Evolutionary conservation across 176 grass and related monocot genomes (phyloP), one percentile per base, ranked within the genome.

Genomic region (Triticum timopheevii): DNA sequence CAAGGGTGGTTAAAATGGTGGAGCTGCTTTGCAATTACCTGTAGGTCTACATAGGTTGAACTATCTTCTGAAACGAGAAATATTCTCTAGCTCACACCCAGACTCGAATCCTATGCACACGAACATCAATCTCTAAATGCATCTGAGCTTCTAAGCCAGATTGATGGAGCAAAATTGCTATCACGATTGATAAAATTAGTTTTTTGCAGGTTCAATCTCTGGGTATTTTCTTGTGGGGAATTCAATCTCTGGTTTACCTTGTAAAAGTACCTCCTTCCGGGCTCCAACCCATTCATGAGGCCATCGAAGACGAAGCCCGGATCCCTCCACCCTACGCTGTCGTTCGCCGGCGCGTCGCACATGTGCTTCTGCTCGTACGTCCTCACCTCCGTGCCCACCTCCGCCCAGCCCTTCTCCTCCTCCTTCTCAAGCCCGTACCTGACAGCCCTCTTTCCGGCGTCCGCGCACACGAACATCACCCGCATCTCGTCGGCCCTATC

Each of bases 261-360:
- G 88, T 98, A 98, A 77, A 91, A 98, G 22, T 98, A 98, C 81
- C 36, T 94, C 82, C 83, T 91, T 45, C 88, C 90, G 1, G 84
- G 91, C 82, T 90, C 50, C 89, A 98, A 83, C 64, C 86, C 92
- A 44, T 83, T 92, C 85, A 98, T 94, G 80, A 98, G 50, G 20
- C 92, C 97, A 50, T 98, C 94, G 82, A 94, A 95, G 86, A 96
- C 91, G 86, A 96, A 96, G 24, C 97, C 97, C 8, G 94, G 94
- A 98, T 98, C 94, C 70, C 97, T 96, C 97, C 97, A 98, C 15
- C 71, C 94, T 13, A 94, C 79, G 84, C 49, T 88, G 73, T 71
- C 62, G 80, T 98, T 98, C 25, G 92, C 97, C 68, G 92, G 94
- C 50, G 16, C 50, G 50, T 96, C 90, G 35, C 97, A 98, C 97